phyloP scores from a whole-genome alignment of 352 stramenopile species.

The Pythium pyrilobum region DNA sequence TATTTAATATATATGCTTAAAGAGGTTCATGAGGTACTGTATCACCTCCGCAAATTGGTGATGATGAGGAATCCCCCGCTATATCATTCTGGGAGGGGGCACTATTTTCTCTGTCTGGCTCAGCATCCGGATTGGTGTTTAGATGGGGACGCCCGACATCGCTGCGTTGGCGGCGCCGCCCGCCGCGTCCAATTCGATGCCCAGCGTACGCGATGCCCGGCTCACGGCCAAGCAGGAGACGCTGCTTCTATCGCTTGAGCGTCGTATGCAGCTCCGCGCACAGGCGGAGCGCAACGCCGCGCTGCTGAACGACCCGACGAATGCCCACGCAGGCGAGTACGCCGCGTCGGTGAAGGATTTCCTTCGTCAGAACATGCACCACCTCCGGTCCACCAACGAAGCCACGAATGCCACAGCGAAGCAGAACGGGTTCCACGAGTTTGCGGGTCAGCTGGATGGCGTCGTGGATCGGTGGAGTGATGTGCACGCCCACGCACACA shows the following conservation, averaged over 20 bases:
- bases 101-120: no score
- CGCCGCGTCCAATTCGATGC: no score
- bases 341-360: constrained; percentile 42
- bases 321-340: neutral
- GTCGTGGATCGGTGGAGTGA: constrained; percentile 32
- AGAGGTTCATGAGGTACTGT: no score
- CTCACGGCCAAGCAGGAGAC: constrained; percentile 43
- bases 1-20: no score
- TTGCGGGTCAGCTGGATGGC: constrained; percentile 27
- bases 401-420: neutral
- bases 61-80: no score
- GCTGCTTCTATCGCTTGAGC: constrained; percentile 55
- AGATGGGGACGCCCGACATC: no score
- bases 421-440: constrained; percentile 2
- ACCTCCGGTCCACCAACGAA: neutral
- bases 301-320: constrained; percentile 18
- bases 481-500: constrained; percentile 48
- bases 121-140: no score
- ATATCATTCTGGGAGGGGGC: no score
- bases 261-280: constrained; percentile 41
- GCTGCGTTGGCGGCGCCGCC: no score
- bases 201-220: constrained; percentile 33
- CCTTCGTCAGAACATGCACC: constrained; percentile 12
- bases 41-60: no score
- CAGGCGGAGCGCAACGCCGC: constrained; percentile 43